These are phyloP conservation scores for Saccharomyces mikatae DNA, from an alignment of 805 yeast genomes.

Conservation along the genomic window DNA sequence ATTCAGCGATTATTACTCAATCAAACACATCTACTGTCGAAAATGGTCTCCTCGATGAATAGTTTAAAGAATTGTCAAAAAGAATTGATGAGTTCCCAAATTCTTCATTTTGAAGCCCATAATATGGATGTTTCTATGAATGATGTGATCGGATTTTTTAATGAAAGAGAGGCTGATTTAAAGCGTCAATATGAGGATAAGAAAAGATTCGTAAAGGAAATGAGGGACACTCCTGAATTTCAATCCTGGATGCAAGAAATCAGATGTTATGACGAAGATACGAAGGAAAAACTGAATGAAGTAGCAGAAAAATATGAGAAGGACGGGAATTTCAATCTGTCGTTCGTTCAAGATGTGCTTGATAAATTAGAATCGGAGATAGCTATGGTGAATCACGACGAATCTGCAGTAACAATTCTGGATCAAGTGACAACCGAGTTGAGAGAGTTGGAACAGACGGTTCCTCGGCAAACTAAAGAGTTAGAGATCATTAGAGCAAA, in stretches of 20 bases:
- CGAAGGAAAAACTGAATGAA: constrained; percentile 32
- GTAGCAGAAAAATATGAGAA: constrained; percentile 35
- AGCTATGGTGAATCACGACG: constrained; percentile 31
- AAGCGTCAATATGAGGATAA: constrained; percentile 22
- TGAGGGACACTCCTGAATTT: constrained; percentile 22
- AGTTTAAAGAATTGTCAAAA: constrained; percentile 23
- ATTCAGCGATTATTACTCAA: constrained; percentile 14
- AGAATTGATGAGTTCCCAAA: constrained; percentile 21
- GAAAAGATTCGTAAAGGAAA: constrained; percentile 23
- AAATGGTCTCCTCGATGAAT: constrained; percentile 15
- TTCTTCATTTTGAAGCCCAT: constrained; percentile 32
- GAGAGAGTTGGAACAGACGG: constrained; percentile 11
- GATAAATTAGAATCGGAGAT: constrained; percentile 41
- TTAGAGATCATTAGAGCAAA: constrained; percentile 26
- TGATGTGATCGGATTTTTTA: constrained; percentile 25
- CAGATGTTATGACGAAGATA: constrained; percentile 33
- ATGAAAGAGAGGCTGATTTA: constrained; percentile 24
- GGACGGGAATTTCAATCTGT: constrained; percentile 33
- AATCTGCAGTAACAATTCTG: constrained; percentile 32
- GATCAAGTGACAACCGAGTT: constrained; percentile 24
- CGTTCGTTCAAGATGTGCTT: constrained; percentile 34
- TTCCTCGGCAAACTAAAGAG: constrained; percentile 17
- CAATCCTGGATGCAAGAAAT: constrained; percentile 25
- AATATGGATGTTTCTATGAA: constrained; percentile 32
- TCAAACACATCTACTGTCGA: constrained; percentile 20